phyloP scores from a whole-genome alignment of 352 stramenopile species.

The Pythium phragmitis region DNA sequence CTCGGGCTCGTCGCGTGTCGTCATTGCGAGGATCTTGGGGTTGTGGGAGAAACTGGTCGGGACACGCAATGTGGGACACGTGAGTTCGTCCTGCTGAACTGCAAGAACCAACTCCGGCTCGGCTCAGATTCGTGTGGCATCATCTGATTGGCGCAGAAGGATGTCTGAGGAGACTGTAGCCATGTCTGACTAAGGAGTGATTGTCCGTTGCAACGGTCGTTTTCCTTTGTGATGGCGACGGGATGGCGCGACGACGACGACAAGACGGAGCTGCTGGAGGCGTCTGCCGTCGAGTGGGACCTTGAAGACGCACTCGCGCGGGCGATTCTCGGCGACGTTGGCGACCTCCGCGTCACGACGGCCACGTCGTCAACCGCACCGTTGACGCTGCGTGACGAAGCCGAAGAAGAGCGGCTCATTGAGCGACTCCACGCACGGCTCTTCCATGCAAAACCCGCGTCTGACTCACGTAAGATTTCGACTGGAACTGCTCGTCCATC shows the following conservation, averaged over 20 bases:
- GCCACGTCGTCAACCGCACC: background rate
- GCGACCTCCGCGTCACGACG: background rate
- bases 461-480: background rate
- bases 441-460: background rate
- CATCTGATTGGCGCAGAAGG: background rate
- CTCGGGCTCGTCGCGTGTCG: slow-evolving; percentile 12
- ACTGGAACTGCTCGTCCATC: background rate
- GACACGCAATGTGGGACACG: background rate
- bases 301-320: slow-evolving; percentile 20
- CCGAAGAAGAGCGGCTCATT: slow-evolving; percentile 21
- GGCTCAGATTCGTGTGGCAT: slow-evolving; percentile 3
- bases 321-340: slow-evolving; percentile 12
- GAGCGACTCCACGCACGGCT: slow-evolving; percentile 17
- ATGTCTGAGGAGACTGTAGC: background rate
- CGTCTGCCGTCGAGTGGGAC: slow-evolving; percentile 6
- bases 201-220: background rate
- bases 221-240: background rate
- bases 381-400: background rate
- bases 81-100: too few species aligned
- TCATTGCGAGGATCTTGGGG: background rate
- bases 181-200: background rate
- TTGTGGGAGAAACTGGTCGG: background rate
- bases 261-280: background rate
- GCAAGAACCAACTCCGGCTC: too few species aligned
- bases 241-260: background rate